Conservation (phyloP, 176 grass and related monocot genomes). For the Oryza coarctata region DNA sequence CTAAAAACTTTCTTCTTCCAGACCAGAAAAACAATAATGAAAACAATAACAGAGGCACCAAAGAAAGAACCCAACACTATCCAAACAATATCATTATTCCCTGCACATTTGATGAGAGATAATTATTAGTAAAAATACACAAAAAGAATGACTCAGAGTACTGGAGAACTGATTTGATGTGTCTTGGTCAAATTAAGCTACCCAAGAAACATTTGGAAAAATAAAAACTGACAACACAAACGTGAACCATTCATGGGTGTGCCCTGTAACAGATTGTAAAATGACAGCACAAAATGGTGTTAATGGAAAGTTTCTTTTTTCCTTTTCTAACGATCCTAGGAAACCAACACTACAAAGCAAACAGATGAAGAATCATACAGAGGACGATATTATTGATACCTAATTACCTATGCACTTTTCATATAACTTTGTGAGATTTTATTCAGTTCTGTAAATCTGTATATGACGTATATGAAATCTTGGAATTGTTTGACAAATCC, state of each 20-base stretch:
- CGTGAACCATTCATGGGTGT: neutral
- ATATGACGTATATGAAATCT: neutral
- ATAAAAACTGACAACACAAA: neutral
- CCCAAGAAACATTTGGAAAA: neutral
- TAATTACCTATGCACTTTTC: neutral
- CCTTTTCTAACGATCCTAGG: neutral
- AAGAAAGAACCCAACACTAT: slow-evolving; percentile 64
- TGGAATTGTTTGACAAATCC: neutral
- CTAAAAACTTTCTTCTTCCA: slow-evolving; percentile 50
- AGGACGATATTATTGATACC: neutral
- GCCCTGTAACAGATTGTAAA: neutral
- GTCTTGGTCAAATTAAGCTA: slow-evolving; percentile 15
- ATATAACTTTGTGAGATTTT: neutral
- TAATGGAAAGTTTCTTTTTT: neutral
- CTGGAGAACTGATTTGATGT: neutral
- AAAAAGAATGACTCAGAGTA: neutral
- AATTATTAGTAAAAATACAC: neutral
- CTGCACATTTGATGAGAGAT: slow-evolving; percentile 34
- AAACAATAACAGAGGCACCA: slow-evolving; percentile 47
- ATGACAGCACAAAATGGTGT: neutral
- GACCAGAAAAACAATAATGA: slow-evolving; percentile 48
- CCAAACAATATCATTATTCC: slow-evolving; percentile 47
- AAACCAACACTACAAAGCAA: neutral
- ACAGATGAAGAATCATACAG: neutral
- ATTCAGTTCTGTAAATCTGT: neutral